These are phyloP conservation scores for Glomus cerebriforme DNA, from an alignment of 192 early-diverging fungal genomes.

Conservation along the genomic window DNA sequence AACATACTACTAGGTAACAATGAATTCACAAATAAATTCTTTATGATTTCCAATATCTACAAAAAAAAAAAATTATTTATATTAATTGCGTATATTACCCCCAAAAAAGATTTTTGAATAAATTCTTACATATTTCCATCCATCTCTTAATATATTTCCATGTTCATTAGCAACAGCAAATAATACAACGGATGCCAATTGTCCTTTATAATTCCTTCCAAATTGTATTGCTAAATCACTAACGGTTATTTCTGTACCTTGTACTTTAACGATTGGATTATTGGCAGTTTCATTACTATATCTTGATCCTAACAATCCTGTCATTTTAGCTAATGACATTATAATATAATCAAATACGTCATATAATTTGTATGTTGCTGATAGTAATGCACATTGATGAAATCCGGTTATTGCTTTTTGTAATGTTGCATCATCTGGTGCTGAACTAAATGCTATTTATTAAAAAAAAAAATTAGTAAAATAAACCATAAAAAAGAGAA, in stretches of 20 bases:
- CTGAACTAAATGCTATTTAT: constrained; percentile 84
- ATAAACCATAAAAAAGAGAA: no score
- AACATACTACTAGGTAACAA: constrained; percentile 69
- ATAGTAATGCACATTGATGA: constrained; percentile 71
- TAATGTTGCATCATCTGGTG: constrained; percentile 73
- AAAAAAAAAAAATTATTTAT: not conserved
- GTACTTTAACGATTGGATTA: constrained; percentile 51
- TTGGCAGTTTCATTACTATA: constrained; percentile 42
- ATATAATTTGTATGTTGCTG: constrained; percentile 69
- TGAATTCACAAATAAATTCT: constrained; percentile 79
- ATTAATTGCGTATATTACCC: not conserved
- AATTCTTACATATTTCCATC: constrained; percentile 70
- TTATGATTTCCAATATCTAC: constrained; percentile 67
- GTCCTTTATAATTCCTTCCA: constrained; percentile 86
- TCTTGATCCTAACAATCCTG: constrained; percentile 59
- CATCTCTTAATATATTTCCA: constrained; percentile 63
- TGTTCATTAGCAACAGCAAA: constrained; percentile 74
- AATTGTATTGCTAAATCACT: constrained; percentile 78
- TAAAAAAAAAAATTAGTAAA: no score
- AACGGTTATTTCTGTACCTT: constrained; percentile 51
- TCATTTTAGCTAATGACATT: constrained; percentile 70
- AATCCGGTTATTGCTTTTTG: constrained; percentile 82
- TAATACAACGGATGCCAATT: constrained; percentile 86
- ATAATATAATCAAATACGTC: constrained; percentile 83
- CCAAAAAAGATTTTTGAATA: no score